phyloP scores from a whole-genome alignment of 768 basidiomycete genomes.

The Candolleomyces aberdarensis region DNA sequence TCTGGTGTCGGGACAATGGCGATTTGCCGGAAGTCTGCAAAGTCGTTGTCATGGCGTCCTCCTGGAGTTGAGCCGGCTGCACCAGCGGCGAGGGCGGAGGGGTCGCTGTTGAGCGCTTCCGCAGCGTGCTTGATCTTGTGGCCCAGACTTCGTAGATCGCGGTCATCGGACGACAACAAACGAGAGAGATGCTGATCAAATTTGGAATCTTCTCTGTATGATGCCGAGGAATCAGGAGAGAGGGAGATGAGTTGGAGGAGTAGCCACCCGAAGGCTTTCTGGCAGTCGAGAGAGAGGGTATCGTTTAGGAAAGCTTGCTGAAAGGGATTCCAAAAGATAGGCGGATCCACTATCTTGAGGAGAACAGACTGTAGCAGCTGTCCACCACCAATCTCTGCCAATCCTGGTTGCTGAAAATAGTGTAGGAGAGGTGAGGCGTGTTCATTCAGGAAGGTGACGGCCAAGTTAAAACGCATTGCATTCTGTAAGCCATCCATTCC shows the following conservation, averaged over 20 bases:
- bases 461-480: slow-evolving; percentile 39
- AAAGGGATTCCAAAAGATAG: slow-evolving; percentile 48
- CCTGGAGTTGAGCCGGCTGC: slow-evolving; percentile 40
- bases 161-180: slow-evolving; percentile 19
- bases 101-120: not conserved
- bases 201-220: slow-evolving; percentile 38
- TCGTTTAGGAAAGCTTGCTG: slow-evolving; percentile 30
- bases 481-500: slow-evolving; percentile 39
- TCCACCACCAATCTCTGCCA: slow-evolving; percentile 41
- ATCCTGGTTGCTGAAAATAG: slow-evolving; percentile 34
- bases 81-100: not conserved
- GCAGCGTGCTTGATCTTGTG: slow-evolving; percentile 37
- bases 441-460: slow-evolving; percentile 39
- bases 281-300: slow-evolving; percentile 29
- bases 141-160: slow-evolving; percentile 27
- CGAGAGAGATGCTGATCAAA: slow-evolving; percentile 24
- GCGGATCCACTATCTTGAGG: slow-evolving; percentile 41
- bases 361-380: slow-evolving; percentile 37
- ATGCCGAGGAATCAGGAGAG: slow-evolving; percentile 27
- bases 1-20: slow-evolving; percentile 62
- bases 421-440: slow-evolving; percentile 30
- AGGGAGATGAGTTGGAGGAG: slow-evolving; percentile 46
- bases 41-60: slow-evolving; percentile 71
- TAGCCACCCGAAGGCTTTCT: slow-evolving; percentile 44
- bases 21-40: slow-evolving; percentile 55